A percentile compares a stretch with the other conserved stretches of the same genome.
These are phyloP conservation scores for Evansstolkia leycettana DNA, from an alignment of 495 filamentous ascomycete species.

Conservation along the genomic window DNA sequence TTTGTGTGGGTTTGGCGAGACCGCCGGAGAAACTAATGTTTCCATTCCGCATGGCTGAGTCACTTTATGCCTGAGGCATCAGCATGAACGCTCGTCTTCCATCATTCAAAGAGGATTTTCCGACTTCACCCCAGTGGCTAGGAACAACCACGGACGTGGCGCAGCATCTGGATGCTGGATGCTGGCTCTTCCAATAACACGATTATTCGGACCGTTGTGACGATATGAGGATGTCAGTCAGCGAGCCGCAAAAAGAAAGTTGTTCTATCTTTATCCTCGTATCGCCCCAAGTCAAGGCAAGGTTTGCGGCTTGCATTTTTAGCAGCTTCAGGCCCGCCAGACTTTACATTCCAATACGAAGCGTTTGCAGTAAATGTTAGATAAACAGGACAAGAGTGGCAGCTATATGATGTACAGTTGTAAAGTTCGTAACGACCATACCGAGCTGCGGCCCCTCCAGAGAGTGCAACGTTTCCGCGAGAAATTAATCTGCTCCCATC, in stretches of 20 bases:
- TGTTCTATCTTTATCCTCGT: not conserved
- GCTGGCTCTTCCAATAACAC: not conserved
- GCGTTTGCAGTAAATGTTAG: no score
- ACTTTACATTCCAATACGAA: no score
- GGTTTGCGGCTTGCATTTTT: not conserved
- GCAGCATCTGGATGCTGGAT: not conserved
- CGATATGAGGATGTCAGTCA: not conserved
- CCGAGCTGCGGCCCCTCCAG: no score
- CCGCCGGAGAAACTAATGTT: constrained; percentile 1
- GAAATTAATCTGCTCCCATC: no score
- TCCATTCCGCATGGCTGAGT: constrained; percentile 8
- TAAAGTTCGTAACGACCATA: no score
- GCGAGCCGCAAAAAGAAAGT: not conserved
- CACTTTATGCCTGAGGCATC: not conserved
- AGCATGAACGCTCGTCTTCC: no score
- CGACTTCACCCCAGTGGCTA: no score
- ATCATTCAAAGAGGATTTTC: no score
- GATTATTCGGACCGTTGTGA: not conserved
- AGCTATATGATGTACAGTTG: no score
- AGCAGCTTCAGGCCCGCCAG: not conserved
- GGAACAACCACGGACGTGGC: not conserved
- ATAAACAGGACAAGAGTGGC: no score
- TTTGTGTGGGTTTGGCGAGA: constrained; percentile 19
- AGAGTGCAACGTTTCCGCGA: no score
- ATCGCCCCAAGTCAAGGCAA: no score